These are phyloP conservation scores for Dalechampia spathulata DNA, from an alignment of 441 rosid species.

Conservation along the genomic window DNA sequence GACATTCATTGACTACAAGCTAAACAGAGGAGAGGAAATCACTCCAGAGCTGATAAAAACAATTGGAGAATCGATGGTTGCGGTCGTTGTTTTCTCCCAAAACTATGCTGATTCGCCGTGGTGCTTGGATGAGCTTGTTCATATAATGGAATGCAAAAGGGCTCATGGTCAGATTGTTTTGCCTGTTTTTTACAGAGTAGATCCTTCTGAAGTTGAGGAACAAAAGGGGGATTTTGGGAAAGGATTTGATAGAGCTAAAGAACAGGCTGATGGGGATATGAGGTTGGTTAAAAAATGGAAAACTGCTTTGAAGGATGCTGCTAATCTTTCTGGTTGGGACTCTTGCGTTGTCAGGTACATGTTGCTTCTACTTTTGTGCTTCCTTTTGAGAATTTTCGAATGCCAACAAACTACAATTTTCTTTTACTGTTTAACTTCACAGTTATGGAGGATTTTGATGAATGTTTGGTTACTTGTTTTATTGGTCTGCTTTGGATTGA, in stretches of 20 bases:
- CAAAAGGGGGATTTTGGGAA: conserved; percentile 15
- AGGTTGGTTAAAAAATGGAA: conserved; percentile 12
- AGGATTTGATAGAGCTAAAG: conserved; percentile 10
- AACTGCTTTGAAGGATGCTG: conserved; percentile 12
- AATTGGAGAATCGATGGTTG: conserved; percentile 12
- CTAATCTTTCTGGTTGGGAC: conserved; percentile 14
- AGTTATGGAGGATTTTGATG: no score
- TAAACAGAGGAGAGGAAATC: conserved; percentile 14
- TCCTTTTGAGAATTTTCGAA: no score
- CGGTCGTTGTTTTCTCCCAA: conserved; percentile 12
- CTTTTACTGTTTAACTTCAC: no score
- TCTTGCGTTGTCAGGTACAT: conserved; percentile 5
- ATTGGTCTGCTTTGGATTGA: no score
- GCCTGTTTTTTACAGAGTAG: conserved; percentile 16
- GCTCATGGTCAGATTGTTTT: conserved; percentile 13
- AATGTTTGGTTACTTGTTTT: no score
- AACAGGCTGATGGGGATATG: conserved; percentile 9
- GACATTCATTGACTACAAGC: conserved; percentile 13
- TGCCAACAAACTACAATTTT: no score
- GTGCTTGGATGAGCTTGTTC: conserved; percentile 19
- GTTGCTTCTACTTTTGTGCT: background rate
- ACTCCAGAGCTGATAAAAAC: conserved; percentile 9
- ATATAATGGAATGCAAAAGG: conserved; percentile 15
- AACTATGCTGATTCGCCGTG: conserved; percentile 17
- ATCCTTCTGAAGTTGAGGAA: conserved; percentile 19